These are phyloP conservation scores for Tetradesmus lagerheimii DNA, from an alignment of 139 green algal species.

Conservation along the genomic window DNA sequence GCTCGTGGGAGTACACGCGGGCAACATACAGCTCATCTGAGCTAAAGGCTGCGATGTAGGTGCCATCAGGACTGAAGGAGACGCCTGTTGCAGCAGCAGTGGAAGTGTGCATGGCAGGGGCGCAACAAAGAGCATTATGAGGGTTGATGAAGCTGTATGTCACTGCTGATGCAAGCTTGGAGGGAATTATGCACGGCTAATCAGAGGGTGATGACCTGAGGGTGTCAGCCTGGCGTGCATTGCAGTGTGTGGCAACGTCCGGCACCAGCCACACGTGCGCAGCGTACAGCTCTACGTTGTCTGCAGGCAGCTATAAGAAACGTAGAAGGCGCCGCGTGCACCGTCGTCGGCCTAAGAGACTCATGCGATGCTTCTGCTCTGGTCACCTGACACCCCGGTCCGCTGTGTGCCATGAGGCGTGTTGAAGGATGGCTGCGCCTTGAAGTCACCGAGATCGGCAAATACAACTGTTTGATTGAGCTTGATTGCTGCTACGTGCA, in stretches of 20 bases:
- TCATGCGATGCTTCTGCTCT: neutral
- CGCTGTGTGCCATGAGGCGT: constrained; percentile 5
- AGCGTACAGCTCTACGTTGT: neutral
- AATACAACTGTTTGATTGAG: neutral
- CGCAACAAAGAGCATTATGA: no score
- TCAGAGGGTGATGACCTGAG: neutral
- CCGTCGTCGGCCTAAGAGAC: neutral
- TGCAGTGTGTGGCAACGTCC: neutral
- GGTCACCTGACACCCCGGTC: neutral
- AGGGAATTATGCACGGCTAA: neutral
- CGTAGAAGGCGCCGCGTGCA: neutral
- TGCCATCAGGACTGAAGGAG: neutral
- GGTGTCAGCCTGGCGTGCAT: neutral
- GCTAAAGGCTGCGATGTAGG: constrained; percentile 1
- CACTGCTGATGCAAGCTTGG: neutral
- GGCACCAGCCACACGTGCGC: neutral
- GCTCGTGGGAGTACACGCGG: neutral
- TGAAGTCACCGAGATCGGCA: neutral
- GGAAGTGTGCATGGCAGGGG: neutral
- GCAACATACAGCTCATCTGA: constrained; percentile 4
- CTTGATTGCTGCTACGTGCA: neutral
- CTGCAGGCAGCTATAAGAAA: neutral
- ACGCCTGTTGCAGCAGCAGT: neutral
- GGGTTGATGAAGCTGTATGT: no score
- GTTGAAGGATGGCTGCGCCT: neutral